A percentile compares a stretch with the other conserved stretches of the same genome.
Evolutionary conservation across 176 grass and related monocot species (phyloP).

Genomic region (Bromus sterilis): DNA sequence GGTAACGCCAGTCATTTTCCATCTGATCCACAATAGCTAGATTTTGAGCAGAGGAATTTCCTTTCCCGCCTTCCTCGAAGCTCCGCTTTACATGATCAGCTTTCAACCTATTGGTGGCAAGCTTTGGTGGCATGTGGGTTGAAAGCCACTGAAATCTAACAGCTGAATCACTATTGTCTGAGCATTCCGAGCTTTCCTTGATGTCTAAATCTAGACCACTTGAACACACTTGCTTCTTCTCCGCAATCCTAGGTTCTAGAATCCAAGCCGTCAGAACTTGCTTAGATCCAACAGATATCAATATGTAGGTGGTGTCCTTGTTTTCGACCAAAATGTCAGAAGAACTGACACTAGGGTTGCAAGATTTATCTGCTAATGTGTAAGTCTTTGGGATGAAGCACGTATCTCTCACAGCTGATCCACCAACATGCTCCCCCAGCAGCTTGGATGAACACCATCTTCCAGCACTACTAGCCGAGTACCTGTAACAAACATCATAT

Average conservation of each 20-base stretch:
- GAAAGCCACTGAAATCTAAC: slow-evolving; percentile 91
- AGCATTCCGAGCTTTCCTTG: slow-evolving; percentile 16
- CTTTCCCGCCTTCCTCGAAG: slow-evolving; percentile 17
- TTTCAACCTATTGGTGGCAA: slow-evolving; percentile 26
- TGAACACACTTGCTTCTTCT: background rate
- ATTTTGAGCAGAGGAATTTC: slow-evolving; percentile 26
- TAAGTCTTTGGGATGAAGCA: slow-evolving; percentile 66
- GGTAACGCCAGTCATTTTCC: slow-evolving; percentile 98
- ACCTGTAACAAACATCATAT: slow-evolving; percentile 40
- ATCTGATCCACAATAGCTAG: slow-evolving; percentile 29
- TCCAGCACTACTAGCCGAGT: slow-evolving; percentile 38
- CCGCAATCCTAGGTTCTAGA: slow-evolving; percentile 39
- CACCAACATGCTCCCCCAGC: slow-evolving; percentile 92
- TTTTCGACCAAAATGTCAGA: slow-evolving; percentile 2
- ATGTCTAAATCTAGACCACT: slow-evolving; percentile 11
- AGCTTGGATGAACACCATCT: slow-evolving; percentile 77
- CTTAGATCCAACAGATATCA: slow-evolving; percentile 96
- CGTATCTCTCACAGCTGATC: slow-evolving; percentile 84
- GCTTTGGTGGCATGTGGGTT: slow-evolving; percentile 65
- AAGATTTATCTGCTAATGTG: slow-evolving; percentile 24
- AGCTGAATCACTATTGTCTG: slow-evolving; percentile 5
- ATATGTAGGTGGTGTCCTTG: slow-evolving; percentile 39
- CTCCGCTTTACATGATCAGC: slow-evolving; percentile 18
- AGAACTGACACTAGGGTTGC: slow-evolving; percentile 3
- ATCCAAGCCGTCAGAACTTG: slow-evolving; percentile 91